These are phyloP conservation scores for Candida xyloterini DNA, from an alignment of 805 yeast species.

Conservation along the genomic window DNA sequence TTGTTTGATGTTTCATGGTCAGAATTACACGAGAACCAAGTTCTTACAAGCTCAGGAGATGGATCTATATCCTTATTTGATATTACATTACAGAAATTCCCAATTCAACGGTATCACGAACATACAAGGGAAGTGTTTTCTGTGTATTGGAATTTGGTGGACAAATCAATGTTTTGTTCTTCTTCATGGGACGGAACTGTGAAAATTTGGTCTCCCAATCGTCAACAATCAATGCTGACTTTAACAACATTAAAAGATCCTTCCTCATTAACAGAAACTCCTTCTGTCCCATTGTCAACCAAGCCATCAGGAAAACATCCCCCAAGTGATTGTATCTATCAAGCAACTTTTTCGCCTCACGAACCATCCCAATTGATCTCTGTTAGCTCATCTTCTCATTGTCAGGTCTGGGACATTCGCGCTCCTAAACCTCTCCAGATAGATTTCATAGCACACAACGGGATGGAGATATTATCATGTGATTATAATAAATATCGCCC, in stretches of 20 bases:
- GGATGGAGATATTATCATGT: conserved; percentile 73
- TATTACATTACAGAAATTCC: conserved; percentile 59
- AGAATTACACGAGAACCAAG: conserved; percentile 84
- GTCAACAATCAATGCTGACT: conserved; percentile 56
- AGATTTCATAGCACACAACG: conserved; percentile 70
- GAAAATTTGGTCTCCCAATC: conserved; percentile 70
- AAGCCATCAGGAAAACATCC: conserved; percentile 34
- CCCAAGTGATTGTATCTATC: conserved; percentile 64
- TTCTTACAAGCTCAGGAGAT: conserved; percentile 82
- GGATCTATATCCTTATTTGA: conserved; percentile 85
- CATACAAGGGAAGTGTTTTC: conserved; percentile 50
- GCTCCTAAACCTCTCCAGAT: conserved; percentile 56
- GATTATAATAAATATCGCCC: conserved; percentile 92
- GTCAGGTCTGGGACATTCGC: conserved; percentile 82
- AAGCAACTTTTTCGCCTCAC: conserved; percentile 81
- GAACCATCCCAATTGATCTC: conserved; percentile 65
- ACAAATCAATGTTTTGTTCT: conserved; percentile 60
- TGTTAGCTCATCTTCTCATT: conserved; percentile 70
- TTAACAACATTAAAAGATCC: conserved; percentile 37
- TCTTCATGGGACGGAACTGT: conserved; percentile 93
- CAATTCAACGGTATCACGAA: conserved; percentile 71
- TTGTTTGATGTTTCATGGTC: conserved; percentile 87
- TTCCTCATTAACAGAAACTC: conserved; percentile 18
- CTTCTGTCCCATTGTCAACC: conserved; percentile 34
- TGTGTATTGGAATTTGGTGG: conserved; percentile 37